Conservation (phyloP, 2,329 filamentous ascomycete species). For the Phaeosphaeria sp. region DNA sequence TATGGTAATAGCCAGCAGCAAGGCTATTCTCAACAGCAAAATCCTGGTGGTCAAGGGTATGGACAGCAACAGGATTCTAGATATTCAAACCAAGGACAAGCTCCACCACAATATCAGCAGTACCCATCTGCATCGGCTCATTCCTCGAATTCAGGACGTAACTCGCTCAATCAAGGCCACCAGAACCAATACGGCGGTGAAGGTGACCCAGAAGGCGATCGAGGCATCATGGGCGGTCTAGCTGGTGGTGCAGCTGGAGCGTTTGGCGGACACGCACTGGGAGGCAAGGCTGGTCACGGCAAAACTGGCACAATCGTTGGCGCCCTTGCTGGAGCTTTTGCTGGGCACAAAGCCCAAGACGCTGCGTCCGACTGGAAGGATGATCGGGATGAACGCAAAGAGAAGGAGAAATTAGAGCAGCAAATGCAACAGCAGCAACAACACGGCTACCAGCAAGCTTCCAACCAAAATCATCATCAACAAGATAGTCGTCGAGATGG, state of each 20-base stretch:
- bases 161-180: constrained; percentile 30
- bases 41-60: constrained; percentile 3
- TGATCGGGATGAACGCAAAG: constrained; percentile 36
- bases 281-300: constrained; percentile 31
- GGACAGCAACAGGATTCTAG: constrained; percentile 16
- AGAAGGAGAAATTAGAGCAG: constrained; percentile 26
- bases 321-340: constrained; percentile 31
- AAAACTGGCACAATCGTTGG: constrained; percentile 30
- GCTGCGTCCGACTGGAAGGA: constrained; percentile 31
- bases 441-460: neutral
- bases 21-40: constrained; percentile 2
- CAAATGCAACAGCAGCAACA: constrained; percentile 10
- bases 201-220: constrained; percentile 30
- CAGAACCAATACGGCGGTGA: constrained; percentile 29
- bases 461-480: constrained; percentile 11
- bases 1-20: constrained; percentile 16
- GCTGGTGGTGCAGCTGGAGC: constrained; percentile 36
- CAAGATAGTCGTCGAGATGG: constrained; percentile 6
- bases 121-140: constrained; percentile 25
- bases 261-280: constrained; percentile 33
- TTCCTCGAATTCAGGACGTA: constrained; percentile 29
- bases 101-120: constrained; percentile 33
- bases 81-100: constrained; percentile 19
- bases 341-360: constrained; percentile 32
- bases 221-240: constrained; percentile 34